phyloP scores from a whole-genome alignment of 2,329 filamentous ascomycete genomes.

The Aspergillus uvarum region DNA sequence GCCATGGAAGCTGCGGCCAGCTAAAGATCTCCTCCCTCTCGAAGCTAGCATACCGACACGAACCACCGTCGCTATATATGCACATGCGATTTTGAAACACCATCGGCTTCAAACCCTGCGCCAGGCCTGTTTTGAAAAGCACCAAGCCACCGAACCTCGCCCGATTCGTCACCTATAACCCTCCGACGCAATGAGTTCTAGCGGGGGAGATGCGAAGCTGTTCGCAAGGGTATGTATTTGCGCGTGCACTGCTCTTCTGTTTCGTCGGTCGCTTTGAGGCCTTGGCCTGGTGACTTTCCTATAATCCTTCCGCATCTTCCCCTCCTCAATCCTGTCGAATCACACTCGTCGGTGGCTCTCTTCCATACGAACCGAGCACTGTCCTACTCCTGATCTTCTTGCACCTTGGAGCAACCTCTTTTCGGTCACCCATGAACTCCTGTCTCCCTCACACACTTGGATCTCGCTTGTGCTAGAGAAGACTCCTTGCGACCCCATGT shows the following conservation, averaged over 20 bases:
- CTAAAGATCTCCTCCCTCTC: slow-evolving; percentile 17
- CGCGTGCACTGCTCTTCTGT: slow-evolving; percentile 20
- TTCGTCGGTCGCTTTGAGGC: slow-evolving; percentile 15
- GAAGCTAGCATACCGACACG: slow-evolving; percentile 13
- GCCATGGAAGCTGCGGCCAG: slow-evolving; percentile 24
- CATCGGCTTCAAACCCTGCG: slow-evolving; percentile 1
- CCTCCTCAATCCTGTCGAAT: slow-evolving; percentile 7
- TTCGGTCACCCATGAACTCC: background rate
- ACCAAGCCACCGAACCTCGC: slow-evolving; percentile 5
- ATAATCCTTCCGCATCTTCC: slow-evolving; percentile 14
- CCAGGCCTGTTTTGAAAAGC: slow-evolving; percentile 1
- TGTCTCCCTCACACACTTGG: background rate
- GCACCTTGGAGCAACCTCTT: slow-evolving; percentile 12
- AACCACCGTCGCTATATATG: slow-evolving; percentile 6
- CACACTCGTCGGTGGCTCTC: background rate
- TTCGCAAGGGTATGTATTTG: slow-evolving; percentile 82
- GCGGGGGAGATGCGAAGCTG: slow-evolving; percentile 96
- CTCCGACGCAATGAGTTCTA: slow-evolving; percentile 55
- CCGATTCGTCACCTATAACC: slow-evolving; percentile 7
- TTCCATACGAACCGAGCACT: slow-evolving; percentile 3
- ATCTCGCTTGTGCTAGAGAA: background rate
- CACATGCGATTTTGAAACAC: slow-evolving; percentile 20
- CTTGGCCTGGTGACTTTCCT: slow-evolving; percentile 8
- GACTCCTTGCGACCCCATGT: slow-evolving; percentile 23
- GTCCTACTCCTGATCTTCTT: slow-evolving; percentile 12